These are phyloP conservation scores for Fusarium illudens DNA, from an alignment of 2,329 filamentous ascomycete species.

Conservation along the genomic window DNA sequence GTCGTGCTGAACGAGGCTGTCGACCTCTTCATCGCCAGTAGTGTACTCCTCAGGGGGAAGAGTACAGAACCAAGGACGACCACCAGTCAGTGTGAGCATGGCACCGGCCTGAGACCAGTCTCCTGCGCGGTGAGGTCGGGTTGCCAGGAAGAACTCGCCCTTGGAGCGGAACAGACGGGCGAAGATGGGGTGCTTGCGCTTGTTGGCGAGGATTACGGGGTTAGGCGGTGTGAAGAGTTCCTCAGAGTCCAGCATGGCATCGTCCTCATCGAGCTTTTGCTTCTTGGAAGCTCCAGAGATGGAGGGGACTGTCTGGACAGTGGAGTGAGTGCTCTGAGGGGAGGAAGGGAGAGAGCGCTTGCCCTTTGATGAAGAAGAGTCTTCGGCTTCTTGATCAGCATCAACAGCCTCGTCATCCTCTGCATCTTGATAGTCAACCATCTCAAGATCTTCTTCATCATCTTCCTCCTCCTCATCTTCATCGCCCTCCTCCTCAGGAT, in stretches of 20 bases:
- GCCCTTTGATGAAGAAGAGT: constrained; percentile 19
- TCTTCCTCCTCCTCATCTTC: constrained; percentile 46
- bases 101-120: constrained; percentile 72
- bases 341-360: constrained; percentile 36
- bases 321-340: constrained; percentile 37
- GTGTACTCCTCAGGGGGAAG: constrained; percentile 60
- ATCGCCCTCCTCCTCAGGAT: constrained; percentile 48
- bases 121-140: constrained; percentile 62
- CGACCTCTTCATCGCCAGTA: constrained; percentile 57
- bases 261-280: constrained; percentile 20
- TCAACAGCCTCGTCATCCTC: constrained; percentile 14
- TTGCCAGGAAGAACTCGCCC: constrained; percentile 68
- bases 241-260: constrained; percentile 30
- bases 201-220: constrained; percentile 61
- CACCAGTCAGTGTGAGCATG: constrained; percentile 68
- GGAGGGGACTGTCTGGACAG: constrained; percentile 36
- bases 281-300: constrained; percentile 22
- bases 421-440: constrained; percentile 24
- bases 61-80: constrained; percentile 67
- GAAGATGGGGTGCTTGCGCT: constrained; percentile 62
- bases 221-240: constrained; percentile 50
- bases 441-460: constrained; percentile 40
- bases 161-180: constrained; percentile 69
- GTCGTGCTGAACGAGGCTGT: constrained; percentile 59
- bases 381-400: constrained; percentile 3